Evolutionary conservation across 371 early-diverging fungal genomes (phyloP), one percentile per base, ranked within the genome.

Genomic region (Syncephalastrum contaminatum): DNA sequence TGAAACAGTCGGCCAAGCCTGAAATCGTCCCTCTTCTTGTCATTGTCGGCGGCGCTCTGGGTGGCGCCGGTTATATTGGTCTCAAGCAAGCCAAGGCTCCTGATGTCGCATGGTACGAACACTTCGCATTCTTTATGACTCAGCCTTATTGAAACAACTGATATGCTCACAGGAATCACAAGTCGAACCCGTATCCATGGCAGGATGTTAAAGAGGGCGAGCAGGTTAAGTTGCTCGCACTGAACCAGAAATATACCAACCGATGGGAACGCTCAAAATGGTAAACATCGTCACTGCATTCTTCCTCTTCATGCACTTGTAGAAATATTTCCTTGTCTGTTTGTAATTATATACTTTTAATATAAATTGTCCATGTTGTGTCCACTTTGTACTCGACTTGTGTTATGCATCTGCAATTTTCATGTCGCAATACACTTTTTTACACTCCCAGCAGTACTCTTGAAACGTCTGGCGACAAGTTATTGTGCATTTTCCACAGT

Each of bases 131-230:
- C 10, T 24, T 36, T 24, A 22, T 12, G 1, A 19, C 7, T 12
- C 46, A 54, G 19, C 8, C n/a, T 16, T 27, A 13, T n/a, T 5
- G 40, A 22, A 14, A 12, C 14, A 15, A 22, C 19, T 4, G 18
- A 41, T 15, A 18, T 22, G 22, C 44, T 22, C 25, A 15, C 30
- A 59, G 59, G 67, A 53, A 70, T 48, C 68, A 70, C 49, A 67
- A 66, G 36, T 30, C 50, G 15, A 74, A 70, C 47, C 41, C 53
- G 49, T 43, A 62, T 16, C 71, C 71, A 47, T 74, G 75, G 71
- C 66, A 74, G 51, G 66, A 70, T n/a, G 61, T 74, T 51, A 67
- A 59, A 47, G 74, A 66, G n/a, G 69, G 69, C 19, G 69, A 74
- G 18, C 74, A 74, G 56, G 74, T 74, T 46, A 74, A 74, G 49